Conservation (phyloP, 1,139 yeast genomes). For the Saccharomyces hybrid region DNA sequence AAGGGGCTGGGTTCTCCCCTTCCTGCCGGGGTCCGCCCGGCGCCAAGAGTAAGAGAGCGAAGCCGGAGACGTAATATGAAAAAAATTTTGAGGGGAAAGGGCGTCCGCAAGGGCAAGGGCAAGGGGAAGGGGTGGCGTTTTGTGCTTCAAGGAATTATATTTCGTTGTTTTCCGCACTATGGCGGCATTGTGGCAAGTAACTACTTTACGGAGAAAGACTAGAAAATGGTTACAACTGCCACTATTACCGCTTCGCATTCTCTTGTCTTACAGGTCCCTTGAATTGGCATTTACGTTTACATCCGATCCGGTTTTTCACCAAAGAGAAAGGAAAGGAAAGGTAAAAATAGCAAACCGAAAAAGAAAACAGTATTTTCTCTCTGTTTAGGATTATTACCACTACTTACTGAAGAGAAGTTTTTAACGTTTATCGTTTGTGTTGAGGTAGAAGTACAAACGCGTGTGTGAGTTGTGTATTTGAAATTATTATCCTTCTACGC, state of each 20-base stretch:
- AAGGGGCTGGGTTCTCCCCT: neutral
- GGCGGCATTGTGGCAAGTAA: neutral
- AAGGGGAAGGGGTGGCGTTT: conserved; percentile 1
- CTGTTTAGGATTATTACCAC: neutral
- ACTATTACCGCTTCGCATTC: neutral
- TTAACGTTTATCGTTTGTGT: neutral
- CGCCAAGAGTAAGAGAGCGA: neutral
- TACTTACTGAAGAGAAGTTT: neutral
- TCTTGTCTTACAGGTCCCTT: neutral
- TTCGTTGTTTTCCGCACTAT: neutral
- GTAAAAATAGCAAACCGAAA: neutral
- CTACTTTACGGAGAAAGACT: neutral
- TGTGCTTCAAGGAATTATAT: neutral
- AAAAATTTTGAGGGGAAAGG: neutral
- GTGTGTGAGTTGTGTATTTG: neutral
- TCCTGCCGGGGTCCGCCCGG: neutral
- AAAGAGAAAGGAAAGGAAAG: neutral
- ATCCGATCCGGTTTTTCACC: neutral
- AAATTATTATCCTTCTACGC: neutral
- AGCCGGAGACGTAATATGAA: neutral
- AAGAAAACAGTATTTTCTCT: neutral
- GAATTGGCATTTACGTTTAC: neutral
- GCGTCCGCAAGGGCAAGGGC: conserved; percentile 1
- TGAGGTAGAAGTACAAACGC: neutral
- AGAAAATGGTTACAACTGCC: neutral